Evolutionary conservation across 2,329 filamentous ascomycete species (phyloP).

Genomic region (Aspergillus pseudoviridinutans): DNA sequence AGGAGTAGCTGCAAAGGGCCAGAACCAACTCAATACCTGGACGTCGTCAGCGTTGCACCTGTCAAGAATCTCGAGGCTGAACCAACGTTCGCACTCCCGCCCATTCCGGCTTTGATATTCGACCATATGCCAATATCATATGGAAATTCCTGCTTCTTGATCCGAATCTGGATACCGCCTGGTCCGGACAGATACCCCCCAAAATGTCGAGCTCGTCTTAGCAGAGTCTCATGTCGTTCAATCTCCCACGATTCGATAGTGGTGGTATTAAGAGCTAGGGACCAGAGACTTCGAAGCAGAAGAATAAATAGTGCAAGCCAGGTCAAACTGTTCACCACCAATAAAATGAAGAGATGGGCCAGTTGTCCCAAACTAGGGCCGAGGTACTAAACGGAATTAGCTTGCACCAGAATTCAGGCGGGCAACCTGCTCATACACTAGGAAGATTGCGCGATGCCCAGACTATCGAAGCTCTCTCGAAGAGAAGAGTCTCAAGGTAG

Average conservation of each 20-base stretch:
- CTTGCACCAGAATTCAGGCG: neutral
- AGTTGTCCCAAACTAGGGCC: constrained; percentile 54
- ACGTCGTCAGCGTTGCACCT: constrained; percentile 1
- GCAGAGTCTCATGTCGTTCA: constrained; percentile 45
- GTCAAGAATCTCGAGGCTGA: neutral
- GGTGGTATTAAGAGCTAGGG: constrained; percentile 55
- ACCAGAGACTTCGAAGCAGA: constrained; percentile 53
- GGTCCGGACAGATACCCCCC: constrained; percentile 58
- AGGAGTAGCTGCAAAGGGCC: constrained; percentile 54
- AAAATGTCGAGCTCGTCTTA: constrained; percentile 45
- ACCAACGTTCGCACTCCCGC: constrained; percentile 45
- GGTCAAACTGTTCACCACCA: constrained; percentile 53
- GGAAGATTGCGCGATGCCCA: constrained; percentile 56
- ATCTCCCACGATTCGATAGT: constrained; percentile 64
- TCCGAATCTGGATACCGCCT: constrained; percentile 51
- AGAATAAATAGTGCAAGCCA: constrained; percentile 54
- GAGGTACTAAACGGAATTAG: constrained; percentile 47
- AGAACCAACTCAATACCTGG: constrained; percentile 55
- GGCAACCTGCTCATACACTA: constrained; percentile 42
- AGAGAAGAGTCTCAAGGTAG: constrained; percentile 55
- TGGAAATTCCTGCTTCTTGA: constrained; percentile 60
- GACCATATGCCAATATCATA: constrained; percentile 62
- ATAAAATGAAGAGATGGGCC: constrained; percentile 52
- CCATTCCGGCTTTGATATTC: constrained; percentile 60
- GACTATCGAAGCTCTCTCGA: constrained; percentile 47